phyloP scores from a whole-genome alignment of 495 filamentous ascomycete genomes.

The Podospora appendiculata region DNA sequence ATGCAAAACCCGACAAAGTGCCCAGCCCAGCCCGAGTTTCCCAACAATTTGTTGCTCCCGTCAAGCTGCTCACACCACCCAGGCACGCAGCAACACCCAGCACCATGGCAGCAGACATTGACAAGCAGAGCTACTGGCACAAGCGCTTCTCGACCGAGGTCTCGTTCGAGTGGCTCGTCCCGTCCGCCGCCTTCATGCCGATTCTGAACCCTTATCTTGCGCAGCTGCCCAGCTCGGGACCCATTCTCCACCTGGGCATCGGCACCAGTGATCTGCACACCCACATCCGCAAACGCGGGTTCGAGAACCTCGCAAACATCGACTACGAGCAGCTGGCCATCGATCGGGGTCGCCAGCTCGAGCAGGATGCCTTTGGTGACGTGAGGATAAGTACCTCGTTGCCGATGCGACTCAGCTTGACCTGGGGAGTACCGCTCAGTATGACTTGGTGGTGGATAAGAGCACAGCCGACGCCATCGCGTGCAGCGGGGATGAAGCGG shows the following conservation, averaged over 20 bases:
- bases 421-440: slow-evolving; percentile 6
- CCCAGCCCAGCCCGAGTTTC: too few relatives aligned
- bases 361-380: slow-evolving; percentile 26
- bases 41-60: too few relatives aligned
- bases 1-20: too few relatives aligned
- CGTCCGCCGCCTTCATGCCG: slow-evolving; percentile 26
- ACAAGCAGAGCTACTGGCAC: slow-evolving; percentile 35
- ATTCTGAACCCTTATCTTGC: slow-evolving; percentile 23
- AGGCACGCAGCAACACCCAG: too few relatives aligned
- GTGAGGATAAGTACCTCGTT: slow-evolving; percentile 25
- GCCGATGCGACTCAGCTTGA: slow-evolving; percentile 26
- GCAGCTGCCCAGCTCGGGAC: background rate
- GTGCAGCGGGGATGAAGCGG: slow-evolving; percentile 22
- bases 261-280: slow-evolving; percentile 37
- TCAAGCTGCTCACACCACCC: too few relatives aligned
- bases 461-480: slow-evolving; percentile 34
- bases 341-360: slow-evolving; percentile 23
- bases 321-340: slow-evolving; percentile 36
- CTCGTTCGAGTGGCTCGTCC: slow-evolving; percentile 32
- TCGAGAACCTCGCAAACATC: slow-evolving; percentile 29
- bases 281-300: slow-evolving; percentile 21
- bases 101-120: slow-evolving; percentile 19
- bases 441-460: slow-evolving; percentile 32
- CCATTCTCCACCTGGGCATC: slow-evolving; percentile 31
- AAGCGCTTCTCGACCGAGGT: slow-evolving; percentile 26